These are phyloP conservation scores for Heterobasidion occidentale DNA, from an alignment of 1,284 basidiomycete species.

Conservation along the genomic window DNA sequence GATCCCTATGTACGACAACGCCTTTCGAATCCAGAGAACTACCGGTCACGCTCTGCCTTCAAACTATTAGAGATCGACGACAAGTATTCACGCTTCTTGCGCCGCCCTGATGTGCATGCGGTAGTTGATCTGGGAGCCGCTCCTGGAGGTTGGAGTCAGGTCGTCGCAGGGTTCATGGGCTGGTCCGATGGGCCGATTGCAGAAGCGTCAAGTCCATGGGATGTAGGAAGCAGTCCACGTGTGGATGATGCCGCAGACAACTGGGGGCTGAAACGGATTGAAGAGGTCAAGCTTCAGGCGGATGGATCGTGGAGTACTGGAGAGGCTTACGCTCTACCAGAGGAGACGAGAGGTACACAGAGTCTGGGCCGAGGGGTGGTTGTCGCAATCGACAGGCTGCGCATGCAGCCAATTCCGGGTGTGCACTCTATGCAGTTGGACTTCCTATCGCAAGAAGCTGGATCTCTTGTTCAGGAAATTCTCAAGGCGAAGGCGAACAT, in stretches of 20 bases:
- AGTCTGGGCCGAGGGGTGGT: slow-evolving; percentile 41
- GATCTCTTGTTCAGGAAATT: slow-evolving; percentile 35
- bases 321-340: not conserved
- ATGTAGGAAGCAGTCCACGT: not conserved
- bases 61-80: slow-evolving; percentile 74
- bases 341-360: slow-evolving; percentile 1
- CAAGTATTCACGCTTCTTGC: slow-evolving; percentile 43
- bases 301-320: slow-evolving; percentile 6
- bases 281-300: slow-evolving; percentile 1
- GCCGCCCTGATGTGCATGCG: slow-evolving; percentile 39
- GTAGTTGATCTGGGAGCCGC: slow-evolving; percentile 84
- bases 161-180: slow-evolving; percentile 51
- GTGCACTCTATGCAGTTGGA: slow-evolving; percentile 67
- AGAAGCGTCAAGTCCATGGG: not conserved
- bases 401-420: slow-evolving; percentile 58
- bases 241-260: not conserved
- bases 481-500: slow-evolving; percentile 28
- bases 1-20: slow-evolving; percentile 69
- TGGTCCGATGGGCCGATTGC: slow-evolving; percentile 3
- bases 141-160: slow-evolving; percentile 87
- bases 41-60: slow-evolving; percentile 78
- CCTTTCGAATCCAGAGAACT: slow-evolving; percentile 32
- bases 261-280: not conserved
- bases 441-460: slow-evolving; percentile 59
- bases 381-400: slow-evolving; percentile 69